Evolutionary conservation across 345 rosid species (phyloP).

Genomic region (Boechera divaricarpa): DNA sequence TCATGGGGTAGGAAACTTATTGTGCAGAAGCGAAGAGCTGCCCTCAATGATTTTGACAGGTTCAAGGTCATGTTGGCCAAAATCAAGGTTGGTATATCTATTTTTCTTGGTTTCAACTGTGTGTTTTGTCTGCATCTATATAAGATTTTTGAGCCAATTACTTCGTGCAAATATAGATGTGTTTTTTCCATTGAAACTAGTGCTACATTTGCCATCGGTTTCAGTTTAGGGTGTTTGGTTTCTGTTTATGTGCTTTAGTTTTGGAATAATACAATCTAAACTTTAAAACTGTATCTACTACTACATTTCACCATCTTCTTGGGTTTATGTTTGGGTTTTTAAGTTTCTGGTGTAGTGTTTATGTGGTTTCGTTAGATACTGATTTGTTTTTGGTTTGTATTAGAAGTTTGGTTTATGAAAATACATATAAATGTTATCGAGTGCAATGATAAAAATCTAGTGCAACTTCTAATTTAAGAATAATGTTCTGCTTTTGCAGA

Average conservation of each 20-base stretch:
- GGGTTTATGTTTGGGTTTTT: not conserved
- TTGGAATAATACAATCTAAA: not conserved
- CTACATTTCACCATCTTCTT: not conserved
- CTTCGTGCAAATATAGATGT: not conserved
- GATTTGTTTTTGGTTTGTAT: not conserved
- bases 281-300: not conserved
- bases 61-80: slow-evolving; percentile 90
- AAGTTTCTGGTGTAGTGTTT: not conserved
- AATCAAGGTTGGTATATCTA: slow-evolving; percentile 57
- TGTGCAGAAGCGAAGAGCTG: slow-evolving; percentile 77
- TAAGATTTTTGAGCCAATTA: not conserved
- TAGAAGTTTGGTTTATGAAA: not conserved
- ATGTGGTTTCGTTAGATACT: not conserved
- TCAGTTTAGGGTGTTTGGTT: not conserved
- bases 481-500: slow-evolving; percentile 55
- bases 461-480: not conserved
- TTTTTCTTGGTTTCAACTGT: not conserved
- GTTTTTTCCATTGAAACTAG: not conserved
- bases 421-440: not conserved
- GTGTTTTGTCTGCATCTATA: not conserved
- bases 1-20: slow-evolving; percentile 88
- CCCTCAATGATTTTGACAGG: slow-evolving; percentile 80
- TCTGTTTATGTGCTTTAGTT: not conserved
- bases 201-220: not conserved
- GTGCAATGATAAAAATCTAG: not conserved